These are phyloP conservation scores for Penicillium nucicola DNA, from an alignment of 495 filamentous ascomycete genomes.

Conservation along the genomic window DNA sequence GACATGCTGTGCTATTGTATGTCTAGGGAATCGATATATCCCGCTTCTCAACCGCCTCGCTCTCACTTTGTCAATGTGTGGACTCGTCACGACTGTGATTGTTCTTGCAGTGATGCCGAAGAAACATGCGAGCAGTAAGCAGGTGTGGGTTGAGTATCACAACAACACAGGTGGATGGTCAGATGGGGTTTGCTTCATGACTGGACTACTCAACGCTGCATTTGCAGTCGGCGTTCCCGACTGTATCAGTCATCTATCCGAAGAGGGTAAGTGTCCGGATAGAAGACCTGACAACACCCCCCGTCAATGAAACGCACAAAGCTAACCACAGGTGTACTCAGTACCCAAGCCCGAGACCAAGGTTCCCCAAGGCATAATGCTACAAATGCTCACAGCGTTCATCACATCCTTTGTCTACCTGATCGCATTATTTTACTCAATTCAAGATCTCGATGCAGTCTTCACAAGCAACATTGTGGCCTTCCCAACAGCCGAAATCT, in stretches of 20 bases:
- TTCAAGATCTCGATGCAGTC: slow-evolving; percentile 59
- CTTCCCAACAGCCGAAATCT: slow-evolving; percentile 72
- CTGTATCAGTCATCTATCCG: slow-evolving; percentile 67
- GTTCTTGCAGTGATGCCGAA: slow-evolving; percentile 70
- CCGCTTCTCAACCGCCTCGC: slow-evolving; percentile 62
- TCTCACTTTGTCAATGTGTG: slow-evolving; percentile 60
- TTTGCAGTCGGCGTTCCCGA: slow-evolving; percentile 75
- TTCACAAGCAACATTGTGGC: slow-evolving; percentile 47
- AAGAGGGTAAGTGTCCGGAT: slow-evolving; percentile 46
- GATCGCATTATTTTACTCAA: slow-evolving; percentile 55
- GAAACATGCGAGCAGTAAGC: slow-evolving; percentile 51
- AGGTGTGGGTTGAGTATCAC: slow-evolving; percentile 60
- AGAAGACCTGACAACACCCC: no score
- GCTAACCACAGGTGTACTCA: not conserved
- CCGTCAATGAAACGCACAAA: not conserved
- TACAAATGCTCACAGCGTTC: slow-evolving; percentile 59
- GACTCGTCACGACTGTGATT: slow-evolving; percentile 62
- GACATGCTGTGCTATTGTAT: slow-evolving; percentile 56
- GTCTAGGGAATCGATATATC: slow-evolving; percentile 63
- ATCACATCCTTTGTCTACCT: slow-evolving; percentile 39
- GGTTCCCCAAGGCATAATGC: slow-evolving; percentile 45
- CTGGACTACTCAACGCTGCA: slow-evolving; percentile 73
- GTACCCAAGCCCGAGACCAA: slow-evolving; percentile 24
- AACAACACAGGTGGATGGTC: slow-evolving; percentile 63
- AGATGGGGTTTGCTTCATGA: slow-evolving; percentile 66